Base-by-base conservation (phyloP, 225 moss, liverwort and hornwort genomes). In the Climacium dendroides region DNA sequence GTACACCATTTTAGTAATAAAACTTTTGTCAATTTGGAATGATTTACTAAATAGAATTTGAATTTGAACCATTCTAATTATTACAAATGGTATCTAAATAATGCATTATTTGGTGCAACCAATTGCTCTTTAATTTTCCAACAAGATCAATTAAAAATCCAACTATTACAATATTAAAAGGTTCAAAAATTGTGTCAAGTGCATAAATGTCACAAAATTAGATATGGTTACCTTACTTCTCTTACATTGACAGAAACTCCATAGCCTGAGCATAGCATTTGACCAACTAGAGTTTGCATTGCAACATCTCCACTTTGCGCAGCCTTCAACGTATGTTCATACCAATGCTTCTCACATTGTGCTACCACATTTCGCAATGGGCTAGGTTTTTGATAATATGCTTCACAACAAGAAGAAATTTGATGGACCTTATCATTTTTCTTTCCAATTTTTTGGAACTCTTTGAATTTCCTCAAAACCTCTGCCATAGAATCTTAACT, bases 161-260 rank as follows among this genome's bases (percentile, higher is more conserved):
- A 50, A 19, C 3, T 13, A 7, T 2, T 32, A 2, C 3, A 45
- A 32, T 20, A 19, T 10, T 20, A 71, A 26, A 41, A n/a, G 22
- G 9, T 3, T 45, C 2, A 6, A 14, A 17, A 72, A 45, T 0
- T 3, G 0, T 10, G 6, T 19, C 13, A 1, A 50, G 7, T 0
- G 3, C 2, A 2, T 5, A 19, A 74, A 48, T 48, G 12, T 30
- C 1, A 8, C 5, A 2, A 29, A 67, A 41, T 53, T 70, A 32
- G 66, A 13, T 65, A 4, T 53, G 3, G 20, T 67, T 57, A 57
- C 57, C 17, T 71, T 71, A 85, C 85, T 77, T 85, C 55, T 85
- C 18, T 77, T 8, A 78, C 78, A 43, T 85, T 54, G 39, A 78
- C 34, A 30, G 4, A 8, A 32, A 15, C 55, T 15, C 85, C 54